A percentile compares a stretch with the other conserved stretches of the same genome.
Conservation (phyloP, 2,329 filamentous ascomycete genomes). For the Apiospora sp. region DNA sequence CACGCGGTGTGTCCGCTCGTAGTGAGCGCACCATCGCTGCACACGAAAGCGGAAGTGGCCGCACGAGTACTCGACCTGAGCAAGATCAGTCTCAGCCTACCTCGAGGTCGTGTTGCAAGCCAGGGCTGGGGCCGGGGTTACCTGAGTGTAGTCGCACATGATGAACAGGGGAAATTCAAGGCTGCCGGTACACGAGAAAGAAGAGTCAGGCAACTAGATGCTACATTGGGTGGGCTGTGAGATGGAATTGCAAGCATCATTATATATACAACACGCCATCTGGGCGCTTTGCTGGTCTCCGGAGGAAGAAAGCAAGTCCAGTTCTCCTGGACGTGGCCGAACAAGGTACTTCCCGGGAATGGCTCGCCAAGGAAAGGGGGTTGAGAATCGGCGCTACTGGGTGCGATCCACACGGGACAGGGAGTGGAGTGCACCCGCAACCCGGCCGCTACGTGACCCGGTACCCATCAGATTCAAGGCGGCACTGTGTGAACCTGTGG, state of each 20-base stretch:
- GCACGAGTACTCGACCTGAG: constrained; percentile 43
- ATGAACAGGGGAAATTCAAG: not conserved
- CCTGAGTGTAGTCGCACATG: constrained; percentile 45
- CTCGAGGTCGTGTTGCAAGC: not conserved
- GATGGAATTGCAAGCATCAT: not conserved
- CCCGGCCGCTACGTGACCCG: not conserved
- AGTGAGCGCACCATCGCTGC: constrained; percentile 42
- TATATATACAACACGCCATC: not conserved
- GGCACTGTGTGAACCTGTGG: not conserved
- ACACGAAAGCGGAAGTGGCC: constrained; percentile 44
- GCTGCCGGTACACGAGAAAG: not conserved
- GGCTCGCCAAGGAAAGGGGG: not conserved
- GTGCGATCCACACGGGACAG: not conserved
- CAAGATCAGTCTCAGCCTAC: not conserved
- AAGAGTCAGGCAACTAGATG: not conserved
- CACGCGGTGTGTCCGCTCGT: constrained; percentile 43
- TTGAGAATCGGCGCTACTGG: constrained; percentile 3
- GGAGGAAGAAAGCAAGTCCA: not conserved
- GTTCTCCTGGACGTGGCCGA: not conserved
- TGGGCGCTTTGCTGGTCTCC: not conserved
- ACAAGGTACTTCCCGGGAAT: not conserved
- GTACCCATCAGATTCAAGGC: not conserved
- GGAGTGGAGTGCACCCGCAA: not conserved
- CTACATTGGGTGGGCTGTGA: not conserved
- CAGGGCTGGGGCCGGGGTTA: constrained; percentile 27